A percentile compares a stretch with the other conserved stretches of the same genome.
Conservation (phyloP, 2,329 filamentous ascomycete genomes). For the Gnomoniopsis sp. region DNA sequence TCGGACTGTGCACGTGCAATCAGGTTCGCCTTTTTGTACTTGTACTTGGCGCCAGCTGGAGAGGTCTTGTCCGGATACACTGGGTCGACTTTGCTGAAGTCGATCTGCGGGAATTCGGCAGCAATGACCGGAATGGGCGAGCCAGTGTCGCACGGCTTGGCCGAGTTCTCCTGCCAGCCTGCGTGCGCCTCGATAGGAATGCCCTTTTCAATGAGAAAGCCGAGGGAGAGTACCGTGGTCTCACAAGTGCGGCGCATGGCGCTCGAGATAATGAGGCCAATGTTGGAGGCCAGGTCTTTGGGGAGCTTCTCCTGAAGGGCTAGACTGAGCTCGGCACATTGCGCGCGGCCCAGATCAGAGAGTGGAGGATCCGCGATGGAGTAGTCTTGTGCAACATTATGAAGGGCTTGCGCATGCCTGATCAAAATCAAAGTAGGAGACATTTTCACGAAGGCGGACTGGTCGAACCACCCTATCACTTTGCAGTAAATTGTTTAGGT, state of each 20-base stretch:
- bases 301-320: conserved; percentile 39
- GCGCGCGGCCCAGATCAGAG: conserved; percentile 44
- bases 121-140: conserved; percentile 40
- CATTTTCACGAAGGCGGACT: conserved; percentile 56
- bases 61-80: conserved; percentile 62
- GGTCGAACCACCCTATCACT: no score
- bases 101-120: conserved; percentile 50
- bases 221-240: conserved; percentile 54
- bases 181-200: conserved; percentile 55
- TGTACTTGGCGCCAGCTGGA: conserved; percentile 42
- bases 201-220: conserved; percentile 52
- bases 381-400: conserved; percentile 52
- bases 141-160: conserved; percentile 61
- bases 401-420: conserved; percentile 76
- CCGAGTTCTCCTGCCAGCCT: conserved; percentile 61
- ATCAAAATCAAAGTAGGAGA: conserved; percentile 70
- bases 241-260: conserved; percentile 65
- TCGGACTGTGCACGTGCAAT: conserved; percentile 51
- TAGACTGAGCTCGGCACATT: conserved; percentile 43
- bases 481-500: no score
- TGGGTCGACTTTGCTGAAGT: conserved; percentile 55
- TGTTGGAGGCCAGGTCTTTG: conserved; percentile 34
- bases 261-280: conserved; percentile 57
- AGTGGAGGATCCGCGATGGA: conserved; percentile 48
- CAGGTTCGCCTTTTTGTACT: conserved; percentile 49